Evolutionary conservation across 2,329 filamentous ascomycete genomes (phyloP).

Genomic region (Fusarium sp.): DNA sequence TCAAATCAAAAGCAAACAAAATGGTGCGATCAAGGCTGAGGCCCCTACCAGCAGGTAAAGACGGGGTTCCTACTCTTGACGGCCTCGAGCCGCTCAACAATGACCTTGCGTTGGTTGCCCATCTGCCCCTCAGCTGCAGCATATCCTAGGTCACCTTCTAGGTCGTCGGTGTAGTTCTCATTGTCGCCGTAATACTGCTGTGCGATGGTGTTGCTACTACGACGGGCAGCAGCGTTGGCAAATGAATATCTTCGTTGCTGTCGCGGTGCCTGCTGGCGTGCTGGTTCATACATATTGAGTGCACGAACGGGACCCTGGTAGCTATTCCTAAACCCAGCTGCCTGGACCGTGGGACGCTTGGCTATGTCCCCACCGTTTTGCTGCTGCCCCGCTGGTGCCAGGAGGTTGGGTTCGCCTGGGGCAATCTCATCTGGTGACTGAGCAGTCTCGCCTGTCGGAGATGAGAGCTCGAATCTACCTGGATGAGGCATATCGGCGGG

Average conservation of each 20-base stretch:
- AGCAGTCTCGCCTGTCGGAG: constrained; percentile 53
- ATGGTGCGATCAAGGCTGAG: neutral
- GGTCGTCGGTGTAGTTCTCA: constrained; percentile 75
- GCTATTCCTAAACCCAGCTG: constrained; percentile 44
- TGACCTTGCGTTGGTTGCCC: constrained; percentile 89
- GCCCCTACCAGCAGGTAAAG: constrained; percentile 89
- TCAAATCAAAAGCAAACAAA: neutral
- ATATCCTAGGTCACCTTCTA: constrained; percentile 93
- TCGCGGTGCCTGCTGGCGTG: constrained; percentile 49
- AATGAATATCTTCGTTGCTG: constrained; percentile 65
- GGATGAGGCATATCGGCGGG: constrained; percentile 76
- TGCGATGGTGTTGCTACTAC: constrained; percentile 61
- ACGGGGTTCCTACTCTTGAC: constrained; percentile 96
- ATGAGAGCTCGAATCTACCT: constrained; percentile 75
- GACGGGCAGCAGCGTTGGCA: constrained; percentile 57
- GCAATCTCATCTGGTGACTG: constrained; percentile 51
- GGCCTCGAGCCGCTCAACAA: constrained; percentile 94
- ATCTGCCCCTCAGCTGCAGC: constrained; percentile 95
- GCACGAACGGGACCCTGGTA: constrained; percentile 54
- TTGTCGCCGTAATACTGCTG: constrained; percentile 63
- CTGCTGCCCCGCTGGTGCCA: constrained; percentile 26
- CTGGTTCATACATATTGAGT: constrained; percentile 56
- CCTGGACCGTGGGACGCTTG: constrained; percentile 36
- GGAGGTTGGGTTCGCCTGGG: constrained; percentile 33
- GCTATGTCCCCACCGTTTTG: constrained; percentile 24